Percentiles rank a stretch among this genome's conserved stretches.
Conservation (phyloP, 2,329 filamentous ascomycete genomes). For the Davidsoniella neocaledoniae region DNA sequence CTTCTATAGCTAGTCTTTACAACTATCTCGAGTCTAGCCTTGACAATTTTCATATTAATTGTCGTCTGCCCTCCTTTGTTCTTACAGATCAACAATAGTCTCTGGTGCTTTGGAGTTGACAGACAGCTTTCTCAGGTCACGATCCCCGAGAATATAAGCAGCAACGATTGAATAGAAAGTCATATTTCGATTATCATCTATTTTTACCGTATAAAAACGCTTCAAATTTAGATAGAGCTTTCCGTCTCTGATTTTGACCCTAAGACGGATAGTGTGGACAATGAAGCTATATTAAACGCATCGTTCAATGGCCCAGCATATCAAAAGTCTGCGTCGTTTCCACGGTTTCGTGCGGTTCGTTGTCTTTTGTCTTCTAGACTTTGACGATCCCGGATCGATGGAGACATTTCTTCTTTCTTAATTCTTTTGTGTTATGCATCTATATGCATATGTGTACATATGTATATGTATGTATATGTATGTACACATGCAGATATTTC, state of each 20-base stretch:
- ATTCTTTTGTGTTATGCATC: neutral
- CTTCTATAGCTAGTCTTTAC: too few species aligned
- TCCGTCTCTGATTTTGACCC: conserved; percentile 5
- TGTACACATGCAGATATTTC: too few species aligned
- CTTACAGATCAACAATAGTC: too few species aligned
- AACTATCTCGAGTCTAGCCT: too few species aligned
- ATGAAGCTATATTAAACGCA: conserved; percentile 43
- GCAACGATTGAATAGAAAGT: too few species aligned
- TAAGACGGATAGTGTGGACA: conserved; percentile 47
- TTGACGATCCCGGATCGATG: conserved; percentile 10
- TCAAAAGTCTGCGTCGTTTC: conserved; percentile 11
- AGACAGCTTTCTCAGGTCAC: too few species aligned
- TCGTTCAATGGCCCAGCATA: conserved; percentile 11
- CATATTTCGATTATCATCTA: too few species aligned
- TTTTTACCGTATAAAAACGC: neutral
- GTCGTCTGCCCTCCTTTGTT: too few species aligned
- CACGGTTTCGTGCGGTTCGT: conserved; percentile 12
- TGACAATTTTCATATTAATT: too few species aligned
- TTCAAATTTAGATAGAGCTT: conserved; percentile 14
- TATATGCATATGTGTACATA: neutral
- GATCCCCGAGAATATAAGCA: too few species aligned
- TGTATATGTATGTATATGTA: neutral
- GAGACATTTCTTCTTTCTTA: conserved; percentile 9
- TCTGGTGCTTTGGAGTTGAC: too few species aligned
- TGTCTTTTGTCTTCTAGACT: conserved; percentile 4